phyloP scores from a whole-genome alignment of 2,329 filamentous ascomycete genomes.

The Claviceps sp. region DNA sequence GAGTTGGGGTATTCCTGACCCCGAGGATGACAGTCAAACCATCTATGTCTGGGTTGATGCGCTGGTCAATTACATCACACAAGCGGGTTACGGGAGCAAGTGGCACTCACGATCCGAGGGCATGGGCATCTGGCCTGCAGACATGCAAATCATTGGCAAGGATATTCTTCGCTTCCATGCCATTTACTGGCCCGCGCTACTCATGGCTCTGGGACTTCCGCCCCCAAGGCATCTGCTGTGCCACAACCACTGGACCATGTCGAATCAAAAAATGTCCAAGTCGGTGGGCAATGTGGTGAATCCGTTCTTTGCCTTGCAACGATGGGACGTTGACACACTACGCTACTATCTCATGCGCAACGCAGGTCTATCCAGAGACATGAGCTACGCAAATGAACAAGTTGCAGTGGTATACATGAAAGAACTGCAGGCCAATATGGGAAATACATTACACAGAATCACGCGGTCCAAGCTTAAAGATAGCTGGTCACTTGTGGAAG shows the following conservation, averaged over 20 bases:
- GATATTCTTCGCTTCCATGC: slow-evolving; percentile 95
- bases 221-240: slow-evolving; percentile 69
- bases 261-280: slow-evolving; percentile 90
- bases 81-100: slow-evolving; percentile 53
- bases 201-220: slow-evolving; percentile 75
- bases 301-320: slow-evolving; percentile 78
- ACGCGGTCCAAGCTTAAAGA: slow-evolving; percentile 41
- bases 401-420: slow-evolving; percentile 72
- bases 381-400: slow-evolving; percentile 69
- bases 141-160: slow-evolving; percentile 89
- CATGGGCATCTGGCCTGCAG: slow-evolving; percentile 68
- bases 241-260: slow-evolving; percentile 93
- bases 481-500: slow-evolving; percentile 50
- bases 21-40: slow-evolving; percentile 71
- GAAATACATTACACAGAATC: slow-evolving; percentile 66
- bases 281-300: slow-evolving; percentile 91
- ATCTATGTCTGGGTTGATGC: slow-evolving; percentile 99
- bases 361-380: slow-evolving; percentile 63
- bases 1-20: slow-evolving; percentile 80
- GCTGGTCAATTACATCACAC: slow-evolving; percentile 84
- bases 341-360: slow-evolving; percentile 79
- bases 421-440: slow-evolving; percentile 60
- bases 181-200: slow-evolving; percentile 94
- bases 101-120: slow-evolving; percentile 54
- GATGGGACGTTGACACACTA: slow-evolving; percentile 78